Conservation (phyloP, 306 rosid species). For the Pterocarpus macrocarpus region DNA sequence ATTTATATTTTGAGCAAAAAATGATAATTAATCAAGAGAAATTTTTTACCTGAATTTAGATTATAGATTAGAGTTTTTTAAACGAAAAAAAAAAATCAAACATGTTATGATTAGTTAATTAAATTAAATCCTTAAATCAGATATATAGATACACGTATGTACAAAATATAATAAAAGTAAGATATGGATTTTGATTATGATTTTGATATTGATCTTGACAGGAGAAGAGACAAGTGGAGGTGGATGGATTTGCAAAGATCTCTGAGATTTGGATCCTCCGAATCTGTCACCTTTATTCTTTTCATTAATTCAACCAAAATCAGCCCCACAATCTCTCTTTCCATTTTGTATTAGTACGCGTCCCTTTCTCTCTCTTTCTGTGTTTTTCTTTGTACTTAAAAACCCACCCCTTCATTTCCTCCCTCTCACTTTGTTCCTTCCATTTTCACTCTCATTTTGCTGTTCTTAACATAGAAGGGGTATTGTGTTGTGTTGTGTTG, state of each 20-base stretch:
- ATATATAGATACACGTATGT: not conserved
- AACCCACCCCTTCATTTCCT: conserved; percentile 23
- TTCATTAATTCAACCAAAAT: conserved; percentile 27
- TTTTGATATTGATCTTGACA: conserved; percentile 59
- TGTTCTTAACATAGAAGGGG: not conserved
- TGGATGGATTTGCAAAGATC: conserved; percentile 77
- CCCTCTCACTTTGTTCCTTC: not conserved
- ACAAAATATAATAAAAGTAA: not conserved
- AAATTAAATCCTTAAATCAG: not conserved
- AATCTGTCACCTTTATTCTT: conserved; percentile 75
- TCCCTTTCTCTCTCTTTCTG: not conserved
- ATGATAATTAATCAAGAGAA: not conserved
- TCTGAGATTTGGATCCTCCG: conserved; percentile 87
- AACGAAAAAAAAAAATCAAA: no score
- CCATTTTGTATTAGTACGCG: conserved; percentile 18
- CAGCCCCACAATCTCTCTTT: conserved; percentile 43
- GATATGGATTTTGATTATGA: conserved; percentile 50
- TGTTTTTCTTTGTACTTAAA: conserved; percentile 9
- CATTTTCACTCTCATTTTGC: not conserved
- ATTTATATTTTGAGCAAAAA: no score
- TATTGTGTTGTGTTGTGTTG: not conserved
- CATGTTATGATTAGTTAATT: not conserved
- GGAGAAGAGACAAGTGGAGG: conserved; percentile 66
- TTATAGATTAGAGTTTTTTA: not conserved
- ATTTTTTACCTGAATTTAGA: not conserved